These are phyloP conservation scores for Pleurotus salmoneostramineus DNA, from an alignment of 768 basidiomycete species.

Conservation along the genomic window DNA sequence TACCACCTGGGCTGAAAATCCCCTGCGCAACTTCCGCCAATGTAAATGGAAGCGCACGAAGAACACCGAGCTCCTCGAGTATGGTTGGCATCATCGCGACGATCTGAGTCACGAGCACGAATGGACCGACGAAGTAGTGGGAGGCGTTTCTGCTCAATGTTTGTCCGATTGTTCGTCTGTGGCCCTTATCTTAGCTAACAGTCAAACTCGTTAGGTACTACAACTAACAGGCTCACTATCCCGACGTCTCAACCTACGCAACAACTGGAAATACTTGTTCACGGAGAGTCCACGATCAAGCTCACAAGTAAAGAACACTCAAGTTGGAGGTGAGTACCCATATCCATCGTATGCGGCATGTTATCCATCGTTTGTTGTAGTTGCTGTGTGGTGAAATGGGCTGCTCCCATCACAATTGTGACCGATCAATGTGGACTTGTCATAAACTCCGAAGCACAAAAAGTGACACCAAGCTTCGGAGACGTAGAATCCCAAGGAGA, in stretches of 20 bases:
- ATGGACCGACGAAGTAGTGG: constrained; percentile 1
- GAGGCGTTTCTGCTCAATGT: constrained; percentile 5
- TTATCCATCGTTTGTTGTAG: not conserved
- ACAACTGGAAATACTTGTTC: not conserved
- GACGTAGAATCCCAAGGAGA: not conserved
- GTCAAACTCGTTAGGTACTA: not conserved
- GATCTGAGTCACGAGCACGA: constrained; percentile 11
- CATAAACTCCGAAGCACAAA: not conserved
- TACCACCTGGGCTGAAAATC: constrained; percentile 8
- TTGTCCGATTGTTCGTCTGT: not conserved
- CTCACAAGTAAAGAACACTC: not conserved
- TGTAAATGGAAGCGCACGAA: constrained; percentile 1
- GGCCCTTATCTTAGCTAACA: not conserved
- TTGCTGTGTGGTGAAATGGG: not conserved
- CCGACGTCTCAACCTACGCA: not conserved
- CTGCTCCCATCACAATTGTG: not conserved
- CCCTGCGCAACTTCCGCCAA: not conserved
- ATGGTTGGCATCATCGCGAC: constrained; percentile 10
- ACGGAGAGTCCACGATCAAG: not conserved
- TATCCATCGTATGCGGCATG: not conserved
- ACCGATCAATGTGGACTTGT: not conserved
- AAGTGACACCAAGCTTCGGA: not conserved
- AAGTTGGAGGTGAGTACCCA: not conserved
- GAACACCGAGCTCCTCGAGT: constrained; percentile 4
- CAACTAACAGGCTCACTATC: not conserved